Percentiles rank a stretch among this genome's conserved stretches.
Evolutionary conservation across 805 yeast genomes (phyloP).

Genomic region (Zygotorulaspora sp.): DNA sequence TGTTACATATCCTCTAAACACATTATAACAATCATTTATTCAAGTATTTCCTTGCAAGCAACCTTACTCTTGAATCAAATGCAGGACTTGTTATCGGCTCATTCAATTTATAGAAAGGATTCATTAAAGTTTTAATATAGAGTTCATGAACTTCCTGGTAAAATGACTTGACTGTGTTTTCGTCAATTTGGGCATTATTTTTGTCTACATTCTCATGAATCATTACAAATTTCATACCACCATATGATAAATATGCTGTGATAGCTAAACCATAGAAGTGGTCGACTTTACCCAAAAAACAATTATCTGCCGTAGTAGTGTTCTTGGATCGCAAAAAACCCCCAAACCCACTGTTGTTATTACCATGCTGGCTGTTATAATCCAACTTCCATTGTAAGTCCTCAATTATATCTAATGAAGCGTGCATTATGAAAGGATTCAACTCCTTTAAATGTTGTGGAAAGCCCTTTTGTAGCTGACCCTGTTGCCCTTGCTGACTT

Average conservation of each 20-base stretch:
- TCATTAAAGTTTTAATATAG: conserved; percentile 77
- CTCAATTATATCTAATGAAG: conserved; percentile 87
- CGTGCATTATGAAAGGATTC: conserved; percentile 82
- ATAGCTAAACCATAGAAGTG: conserved; percentile 76
- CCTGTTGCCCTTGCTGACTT: conserved; percentile 49
- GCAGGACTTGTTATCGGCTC: conserved; percentile 67
- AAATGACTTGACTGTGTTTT: conserved; percentile 75
- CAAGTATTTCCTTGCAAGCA: conserved; percentile 71
- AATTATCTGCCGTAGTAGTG: conserved; percentile 24
- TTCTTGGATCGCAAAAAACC: conserved; percentile 31
- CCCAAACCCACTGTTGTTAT: conserved; percentile 10
- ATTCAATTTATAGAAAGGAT: conserved; percentile 79
- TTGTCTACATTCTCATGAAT: conserved; percentile 50
- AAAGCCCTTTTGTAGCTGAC: conserved; percentile 55
- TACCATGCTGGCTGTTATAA: conserved; percentile 25
- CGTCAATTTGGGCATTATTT: conserved; percentile 39
- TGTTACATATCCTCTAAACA: not conserved
- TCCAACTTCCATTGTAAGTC: conserved; percentile 78
- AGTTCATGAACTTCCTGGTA: conserved; percentile 82
- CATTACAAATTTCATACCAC: conserved; percentile 76
- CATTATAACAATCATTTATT: conserved; percentile 28
- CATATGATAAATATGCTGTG: conserved; percentile 84
- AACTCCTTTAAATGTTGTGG: conserved; percentile 69
- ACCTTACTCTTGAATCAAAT: conserved; percentile 71
- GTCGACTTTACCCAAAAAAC: conserved; percentile 73